Percentiles rank a stretch among this genome's conserved stretches.
Conservation (phyloP, 192 early-diverging fungal genomes). For the Entrophospora sp. region DNA sequence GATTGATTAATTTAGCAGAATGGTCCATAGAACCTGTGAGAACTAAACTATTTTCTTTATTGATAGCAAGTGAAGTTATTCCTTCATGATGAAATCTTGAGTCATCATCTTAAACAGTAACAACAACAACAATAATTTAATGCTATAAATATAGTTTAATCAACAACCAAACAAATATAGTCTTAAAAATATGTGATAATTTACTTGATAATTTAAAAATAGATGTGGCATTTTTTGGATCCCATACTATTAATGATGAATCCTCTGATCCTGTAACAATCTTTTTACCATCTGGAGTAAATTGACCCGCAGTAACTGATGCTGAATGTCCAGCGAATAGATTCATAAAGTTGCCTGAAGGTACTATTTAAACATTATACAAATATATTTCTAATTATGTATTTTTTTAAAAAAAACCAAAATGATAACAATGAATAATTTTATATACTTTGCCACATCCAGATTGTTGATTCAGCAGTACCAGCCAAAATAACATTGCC, state of each 20-base stretch:
- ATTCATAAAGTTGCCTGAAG: slow-evolving; percentile 83
- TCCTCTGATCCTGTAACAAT: slow-evolving; percentile 83
- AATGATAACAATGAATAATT: too few species aligned
- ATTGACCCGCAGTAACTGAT: slow-evolving; percentile 77
- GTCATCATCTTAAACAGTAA: slow-evolving; percentile 54
- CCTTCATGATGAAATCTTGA: slow-evolving; percentile 76
- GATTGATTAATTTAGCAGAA: slow-evolving; percentile 67
- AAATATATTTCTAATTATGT: neutral
- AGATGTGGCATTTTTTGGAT: slow-evolving; percentile 79
- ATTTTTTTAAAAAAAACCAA: neutral
- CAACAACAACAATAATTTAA: neutral
- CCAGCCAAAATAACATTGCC: slow-evolving; percentile 89
- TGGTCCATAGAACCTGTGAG: slow-evolving; percentile 78
- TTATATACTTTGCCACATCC: slow-evolving; percentile 84
- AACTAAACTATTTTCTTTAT: slow-evolving; percentile 65
- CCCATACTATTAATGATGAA: slow-evolving; percentile 78
- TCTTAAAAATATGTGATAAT: slow-evolving; percentile 2
- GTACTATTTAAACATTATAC: slow-evolving; percentile 44
- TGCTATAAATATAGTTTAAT: too few species aligned
- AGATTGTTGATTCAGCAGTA: slow-evolving; percentile 77
- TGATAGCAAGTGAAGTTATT: slow-evolving; percentile 67
- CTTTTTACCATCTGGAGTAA: slow-evolving; percentile 82
- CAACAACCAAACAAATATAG: too few species aligned
- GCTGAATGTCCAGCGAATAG: slow-evolving; percentile 86
- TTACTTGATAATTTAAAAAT: slow-evolving; percentile 47